Evolutionary conservation across 495 filamentous ascomycete genomes (phyloP).

Genomic region (Oidiodendron maius): DNA sequence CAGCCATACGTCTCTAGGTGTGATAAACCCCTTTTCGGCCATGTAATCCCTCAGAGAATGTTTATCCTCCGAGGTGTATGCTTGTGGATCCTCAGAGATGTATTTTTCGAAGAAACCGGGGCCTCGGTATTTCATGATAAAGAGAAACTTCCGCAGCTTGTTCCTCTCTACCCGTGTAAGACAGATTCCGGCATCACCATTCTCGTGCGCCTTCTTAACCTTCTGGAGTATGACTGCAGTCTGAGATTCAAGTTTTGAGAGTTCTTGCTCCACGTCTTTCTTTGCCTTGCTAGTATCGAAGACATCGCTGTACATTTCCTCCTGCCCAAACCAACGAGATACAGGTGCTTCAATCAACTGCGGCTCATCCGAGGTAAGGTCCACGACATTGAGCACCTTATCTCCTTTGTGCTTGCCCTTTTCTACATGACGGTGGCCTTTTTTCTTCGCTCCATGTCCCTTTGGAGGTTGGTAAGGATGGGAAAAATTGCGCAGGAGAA

Average conservation of each 20-base stretch:
- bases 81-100: conserved; percentile 26
- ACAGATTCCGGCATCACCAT: conserved; percentile 20
- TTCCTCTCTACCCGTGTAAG: conserved; percentile 35
- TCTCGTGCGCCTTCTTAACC: conserved; percentile 7
- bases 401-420: not conserved
- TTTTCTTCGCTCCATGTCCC: not conserved
- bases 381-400: conserved; percentile 2
- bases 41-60: conserved; percentile 36
- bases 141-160: conserved; percentile 45
- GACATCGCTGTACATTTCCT: conserved; percentile 11
- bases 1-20: conserved; percentile 48
- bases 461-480: conserved; percentile 1
- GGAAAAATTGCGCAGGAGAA: conserved; percentile 1
- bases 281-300: not conserved
- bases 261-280: conserved; percentile 1
- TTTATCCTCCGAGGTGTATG: conserved; percentile 35
- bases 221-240: conserved; percentile 2
- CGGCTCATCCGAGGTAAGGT: not conserved
- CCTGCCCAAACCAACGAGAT: conserved; percentile 1
- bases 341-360: conserved; percentile 3
- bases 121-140: conserved; percentile 46
- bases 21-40: conserved; percentile 33
- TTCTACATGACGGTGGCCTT: not conserved
- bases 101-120: conserved; percentile 28
- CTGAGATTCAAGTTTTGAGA: conserved; percentile 1